phyloP scores from a whole-genome alignment of 164 flowering plant species.

The Vitis vinifera region DNA sequence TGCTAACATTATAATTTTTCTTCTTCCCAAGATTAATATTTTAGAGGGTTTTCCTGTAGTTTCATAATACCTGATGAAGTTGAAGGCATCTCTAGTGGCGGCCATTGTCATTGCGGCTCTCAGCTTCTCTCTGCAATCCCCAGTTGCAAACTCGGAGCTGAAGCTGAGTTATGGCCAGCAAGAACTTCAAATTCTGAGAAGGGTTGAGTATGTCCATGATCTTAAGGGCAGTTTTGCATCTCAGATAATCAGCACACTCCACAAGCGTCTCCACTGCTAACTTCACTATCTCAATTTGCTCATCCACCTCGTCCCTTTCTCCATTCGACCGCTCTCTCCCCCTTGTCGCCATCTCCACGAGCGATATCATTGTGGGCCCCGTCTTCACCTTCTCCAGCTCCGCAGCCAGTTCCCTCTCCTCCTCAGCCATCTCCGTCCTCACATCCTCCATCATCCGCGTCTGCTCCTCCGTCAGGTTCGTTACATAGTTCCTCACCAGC shows the following conservation, averaged over 20 bases:
- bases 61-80: too few relatives aligned
- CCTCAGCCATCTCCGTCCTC: conserved; percentile 15
- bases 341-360: conserved; percentile 7
- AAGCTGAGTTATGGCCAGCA: too few relatives aligned
- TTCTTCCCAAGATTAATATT: too few relatives aligned
- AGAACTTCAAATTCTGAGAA: too few relatives aligned
- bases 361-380: conserved; percentile 14
- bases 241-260: conserved; percentile 18
- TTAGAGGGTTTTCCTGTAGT: too few relatives aligned
- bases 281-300: conserved; percentile 18
- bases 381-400: conserved; percentile 18
- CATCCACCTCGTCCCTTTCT: conserved; percentile 1
- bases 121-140: too few relatives aligned
- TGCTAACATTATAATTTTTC: too few relatives aligned
- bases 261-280: conserved; percentile 19
- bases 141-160: too few relatives aligned
- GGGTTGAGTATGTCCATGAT: conserved; percentile 8
- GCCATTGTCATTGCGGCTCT: too few relatives aligned
- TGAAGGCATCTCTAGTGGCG: too few relatives aligned
- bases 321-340: conserved; percentile 2
- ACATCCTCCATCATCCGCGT: not conserved
- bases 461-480: conserved; percentile 5
- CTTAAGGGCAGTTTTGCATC: conserved; percentile 2
- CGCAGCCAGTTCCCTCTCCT: conserved; percentile 18
- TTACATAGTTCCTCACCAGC: not conserved